Percentiles rank a stretch among this genome's conserved stretches.
Conservation (phyloP, 495 filamentous ascomycete species). For the Neurospora discreta region DNA sequence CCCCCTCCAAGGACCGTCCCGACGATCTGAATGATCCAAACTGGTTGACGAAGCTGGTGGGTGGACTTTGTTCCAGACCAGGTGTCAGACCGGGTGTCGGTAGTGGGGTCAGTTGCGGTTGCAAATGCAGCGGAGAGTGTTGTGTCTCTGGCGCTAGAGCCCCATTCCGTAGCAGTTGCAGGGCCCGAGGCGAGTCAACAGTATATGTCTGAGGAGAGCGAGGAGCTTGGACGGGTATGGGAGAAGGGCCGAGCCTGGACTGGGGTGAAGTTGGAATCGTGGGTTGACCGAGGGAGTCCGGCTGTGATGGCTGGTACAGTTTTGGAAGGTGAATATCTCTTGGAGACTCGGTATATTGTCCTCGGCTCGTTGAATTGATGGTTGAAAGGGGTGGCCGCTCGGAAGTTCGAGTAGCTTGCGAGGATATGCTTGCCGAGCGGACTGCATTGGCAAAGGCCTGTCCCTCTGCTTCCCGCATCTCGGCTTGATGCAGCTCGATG, state of each 20-base stretch:
- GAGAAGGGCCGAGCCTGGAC: neutral
- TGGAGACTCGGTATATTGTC: conserved; percentile 16
- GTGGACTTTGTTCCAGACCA: neutral
- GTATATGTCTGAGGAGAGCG: neutral
- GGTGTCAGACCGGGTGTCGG: neutral
- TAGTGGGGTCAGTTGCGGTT: neutral
- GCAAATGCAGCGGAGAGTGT: neutral
- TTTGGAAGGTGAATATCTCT: conserved; percentile 4
- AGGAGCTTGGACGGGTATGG: neutral
- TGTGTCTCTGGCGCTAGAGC: neutral
- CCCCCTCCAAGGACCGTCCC: conserved; percentile 14
- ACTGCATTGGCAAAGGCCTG: conserved; percentile 49
- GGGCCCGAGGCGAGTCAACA: neutral
- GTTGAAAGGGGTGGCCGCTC: neutral
- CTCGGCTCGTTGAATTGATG: neutral
- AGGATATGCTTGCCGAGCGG: conserved; percentile 19
- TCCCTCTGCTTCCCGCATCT: conserved; percentile 65
- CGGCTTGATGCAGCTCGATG: conserved; percentile 49
- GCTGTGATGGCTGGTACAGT: neutral
- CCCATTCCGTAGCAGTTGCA: neutral
- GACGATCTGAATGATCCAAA: conserved; percentile 14
- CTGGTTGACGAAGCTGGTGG: conserved; percentile 17
- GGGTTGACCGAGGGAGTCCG: neutral
- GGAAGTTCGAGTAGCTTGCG: neutral
- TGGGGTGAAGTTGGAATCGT: neutral